Conservation (phyloP, 2,329 filamentous ascomycete genomes). For the Microcyclosporella mali region DNA sequence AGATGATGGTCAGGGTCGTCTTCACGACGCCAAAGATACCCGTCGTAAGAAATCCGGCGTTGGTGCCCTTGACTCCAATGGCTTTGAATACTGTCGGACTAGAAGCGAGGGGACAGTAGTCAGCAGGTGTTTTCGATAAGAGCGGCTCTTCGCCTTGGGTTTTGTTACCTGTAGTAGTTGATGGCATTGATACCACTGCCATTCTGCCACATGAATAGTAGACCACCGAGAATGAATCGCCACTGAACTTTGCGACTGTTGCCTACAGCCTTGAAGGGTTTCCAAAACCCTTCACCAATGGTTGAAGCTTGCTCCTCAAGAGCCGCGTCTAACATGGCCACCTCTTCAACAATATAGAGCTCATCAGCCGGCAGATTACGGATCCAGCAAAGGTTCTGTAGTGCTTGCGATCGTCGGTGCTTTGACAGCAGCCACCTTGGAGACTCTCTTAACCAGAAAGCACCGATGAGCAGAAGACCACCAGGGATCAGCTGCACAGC, state of each 20-base stretch:
- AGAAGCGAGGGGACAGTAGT: no score
- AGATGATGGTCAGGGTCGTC: constrained; percentile 61
- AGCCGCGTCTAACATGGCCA: constrained; percentile 63
- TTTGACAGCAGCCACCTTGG: constrained; percentile 42
- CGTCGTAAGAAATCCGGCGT: constrained; percentile 58
- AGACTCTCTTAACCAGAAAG: constrained; percentile 40
- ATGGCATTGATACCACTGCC: constrained; percentile 70
- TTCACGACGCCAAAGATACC: constrained; percentile 74
- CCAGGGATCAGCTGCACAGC: constrained; percentile 62
- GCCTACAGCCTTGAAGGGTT: constrained; percentile 56
- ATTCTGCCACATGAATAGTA: constrained; percentile 76
- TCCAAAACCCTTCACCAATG: constrained; percentile 68
- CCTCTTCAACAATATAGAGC: constrained; percentile 67
- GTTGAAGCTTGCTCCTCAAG: constrained; percentile 57
- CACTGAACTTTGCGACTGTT: constrained; percentile 56
- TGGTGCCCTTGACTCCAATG: constrained; percentile 57
- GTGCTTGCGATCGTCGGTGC: constrained; percentile 36
- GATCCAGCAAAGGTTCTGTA: constrained; percentile 54
- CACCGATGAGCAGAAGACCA: constrained; percentile 48
- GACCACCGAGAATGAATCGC: constrained; percentile 65
- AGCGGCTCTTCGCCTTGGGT: no score
- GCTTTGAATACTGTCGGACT: constrained; percentile 63
- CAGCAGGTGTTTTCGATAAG: no score
- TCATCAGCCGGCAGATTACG: constrained; percentile 52
- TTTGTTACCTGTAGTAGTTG: constrained; percentile 66